Conservation (phyloP, 148 eudicot species). For the Amaranthus palmeri region DNA sequence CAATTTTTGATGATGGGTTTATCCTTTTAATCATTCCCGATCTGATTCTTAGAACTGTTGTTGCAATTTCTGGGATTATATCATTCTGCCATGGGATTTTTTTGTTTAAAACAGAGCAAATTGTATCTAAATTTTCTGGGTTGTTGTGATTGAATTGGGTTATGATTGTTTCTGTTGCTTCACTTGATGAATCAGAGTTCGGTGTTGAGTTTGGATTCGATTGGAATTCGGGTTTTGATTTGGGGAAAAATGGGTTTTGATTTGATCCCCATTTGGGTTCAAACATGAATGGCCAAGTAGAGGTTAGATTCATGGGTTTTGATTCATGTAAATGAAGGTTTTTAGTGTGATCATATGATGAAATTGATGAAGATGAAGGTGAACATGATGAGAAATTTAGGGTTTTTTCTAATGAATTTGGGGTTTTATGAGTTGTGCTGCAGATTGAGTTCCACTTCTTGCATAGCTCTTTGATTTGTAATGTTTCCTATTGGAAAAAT, state of each 20-base stretch:
- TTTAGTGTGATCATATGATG: slow-evolving; percentile 40
- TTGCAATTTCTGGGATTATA: slow-evolving; percentile 44
- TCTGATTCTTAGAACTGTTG: slow-evolving; percentile 44
- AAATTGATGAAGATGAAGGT: slow-evolving; percentile 57
- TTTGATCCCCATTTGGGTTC: slow-evolving; percentile 35
- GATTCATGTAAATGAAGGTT: slow-evolving; percentile 25
- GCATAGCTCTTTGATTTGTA: slow-evolving; percentile 57
- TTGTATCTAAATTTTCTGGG: slow-evolving; percentile 34
- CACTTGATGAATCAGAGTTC: slow-evolving; percentile 82
- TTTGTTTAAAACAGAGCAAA: slow-evolving; percentile 51
- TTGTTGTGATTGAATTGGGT: slow-evolving; percentile 43
- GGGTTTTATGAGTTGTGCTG: slow-evolving; percentile 44
- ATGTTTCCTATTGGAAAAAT: slow-evolving; percentile 36
- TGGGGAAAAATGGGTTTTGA: slow-evolving; percentile 38
- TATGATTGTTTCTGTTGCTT: slow-evolving; percentile 41
- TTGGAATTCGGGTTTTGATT: slow-evolving; percentile 57
- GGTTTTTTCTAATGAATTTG: slow-evolving; percentile 40
- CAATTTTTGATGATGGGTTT: background rate
- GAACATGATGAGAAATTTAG: slow-evolving; percentile 40
- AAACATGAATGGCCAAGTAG: slow-evolving; percentile 43
- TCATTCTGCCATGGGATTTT: slow-evolving; percentile 74
- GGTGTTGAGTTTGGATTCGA: slow-evolving; percentile 87
- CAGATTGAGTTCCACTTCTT: slow-evolving; percentile 80
- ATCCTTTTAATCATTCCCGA: slow-evolving; percentile 28
- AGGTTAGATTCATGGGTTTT: slow-evolving; percentile 2